Conservation (phyloP, 2,329 filamentous ascomycete genomes). For the Aspergillus ochraceoroseus region DNA sequence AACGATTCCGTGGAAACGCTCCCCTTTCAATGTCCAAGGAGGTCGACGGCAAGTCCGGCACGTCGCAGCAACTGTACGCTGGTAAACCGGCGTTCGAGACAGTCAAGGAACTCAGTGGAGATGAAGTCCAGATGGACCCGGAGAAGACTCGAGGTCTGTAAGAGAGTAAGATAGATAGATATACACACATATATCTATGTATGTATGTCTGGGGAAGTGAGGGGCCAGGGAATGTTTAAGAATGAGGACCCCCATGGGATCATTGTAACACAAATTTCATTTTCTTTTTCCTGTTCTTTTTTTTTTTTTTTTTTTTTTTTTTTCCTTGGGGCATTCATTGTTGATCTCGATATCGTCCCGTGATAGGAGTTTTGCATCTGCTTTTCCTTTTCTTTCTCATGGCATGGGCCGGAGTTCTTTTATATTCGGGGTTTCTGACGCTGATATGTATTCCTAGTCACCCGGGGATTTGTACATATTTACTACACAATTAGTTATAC, state of each 20-base stretch:
- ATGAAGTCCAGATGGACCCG: conserved; percentile 53
- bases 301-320: neutral
- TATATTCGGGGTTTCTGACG: conserved; percentile 4
- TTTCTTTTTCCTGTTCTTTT: neutral
- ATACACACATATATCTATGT: too few relatives aligned
- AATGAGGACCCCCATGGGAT: neutral
- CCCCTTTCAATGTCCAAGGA: conserved; percentile 67
- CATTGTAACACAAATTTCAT: neutral
- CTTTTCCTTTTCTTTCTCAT: conserved; percentile 6
- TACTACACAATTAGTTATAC: neutral
- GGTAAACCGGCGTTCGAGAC: conserved; percentile 66
- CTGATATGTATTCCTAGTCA: conserved; percentile 1
- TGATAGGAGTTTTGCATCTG: conserved; percentile 1
- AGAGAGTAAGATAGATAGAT: conserved; percentile 12
- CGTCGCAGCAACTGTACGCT: conserved; percentile 69
- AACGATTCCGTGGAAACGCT: conserved; percentile 91
- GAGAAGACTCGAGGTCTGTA: conserved; percentile 47
- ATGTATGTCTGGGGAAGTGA: neutral
- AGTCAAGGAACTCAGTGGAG: conserved; percentile 62
- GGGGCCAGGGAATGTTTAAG: neutral
- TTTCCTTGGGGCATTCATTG: neutral
- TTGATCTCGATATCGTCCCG: neutral
- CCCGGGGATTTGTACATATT: neutral
- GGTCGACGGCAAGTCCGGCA: conserved; percentile 47
- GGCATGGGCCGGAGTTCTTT: conserved; percentile 21